These are phyloP conservation scores for Carex cristatella DNA, from an alignment of 176 grass and related monocot species.

Conservation along the genomic window DNA sequence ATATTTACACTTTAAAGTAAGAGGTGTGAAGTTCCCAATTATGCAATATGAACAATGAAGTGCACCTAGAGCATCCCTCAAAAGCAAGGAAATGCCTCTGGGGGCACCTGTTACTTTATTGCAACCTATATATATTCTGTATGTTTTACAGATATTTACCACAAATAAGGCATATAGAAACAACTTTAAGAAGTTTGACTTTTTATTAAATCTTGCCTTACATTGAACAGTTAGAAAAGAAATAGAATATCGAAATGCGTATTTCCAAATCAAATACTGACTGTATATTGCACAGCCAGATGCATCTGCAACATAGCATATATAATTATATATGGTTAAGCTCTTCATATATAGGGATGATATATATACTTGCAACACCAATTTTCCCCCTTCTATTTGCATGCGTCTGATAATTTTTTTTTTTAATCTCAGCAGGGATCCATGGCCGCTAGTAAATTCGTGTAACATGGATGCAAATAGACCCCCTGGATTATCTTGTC, in stretches of 20 bases:
- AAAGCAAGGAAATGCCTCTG: not conserved
- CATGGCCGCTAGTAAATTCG: constrained; percentile 58
- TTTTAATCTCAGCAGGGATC: constrained; percentile 46
- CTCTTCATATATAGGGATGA: not conserved
- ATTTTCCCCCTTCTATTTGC: not conserved
- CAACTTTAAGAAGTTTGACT: not conserved
- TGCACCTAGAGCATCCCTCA: not conserved
- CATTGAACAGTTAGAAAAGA: not conserved
- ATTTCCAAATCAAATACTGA: too few species aligned
- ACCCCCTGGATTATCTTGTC: constrained; percentile 49
- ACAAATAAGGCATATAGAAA: not conserved
- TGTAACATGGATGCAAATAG: constrained; percentile 73
- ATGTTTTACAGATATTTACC: not conserved
- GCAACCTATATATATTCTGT: too few species aligned
- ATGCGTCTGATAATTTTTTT: not conserved
- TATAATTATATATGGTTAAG: not conserved
- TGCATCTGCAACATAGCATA: not conserved
- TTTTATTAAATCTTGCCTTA: not conserved
- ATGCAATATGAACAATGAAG: not conserved
- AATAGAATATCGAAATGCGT: not conserved
- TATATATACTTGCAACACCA: not conserved
- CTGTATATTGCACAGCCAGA: not conserved
- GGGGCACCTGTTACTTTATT: not conserved
- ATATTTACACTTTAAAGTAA: not conserved
- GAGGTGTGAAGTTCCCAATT: not conserved